A percentile compares a stretch with the other conserved stretches of the same genome.
Conservation (phyloP, 2,329 filamentous ascomycete species). For the Zopfia rhizophila region DNA sequence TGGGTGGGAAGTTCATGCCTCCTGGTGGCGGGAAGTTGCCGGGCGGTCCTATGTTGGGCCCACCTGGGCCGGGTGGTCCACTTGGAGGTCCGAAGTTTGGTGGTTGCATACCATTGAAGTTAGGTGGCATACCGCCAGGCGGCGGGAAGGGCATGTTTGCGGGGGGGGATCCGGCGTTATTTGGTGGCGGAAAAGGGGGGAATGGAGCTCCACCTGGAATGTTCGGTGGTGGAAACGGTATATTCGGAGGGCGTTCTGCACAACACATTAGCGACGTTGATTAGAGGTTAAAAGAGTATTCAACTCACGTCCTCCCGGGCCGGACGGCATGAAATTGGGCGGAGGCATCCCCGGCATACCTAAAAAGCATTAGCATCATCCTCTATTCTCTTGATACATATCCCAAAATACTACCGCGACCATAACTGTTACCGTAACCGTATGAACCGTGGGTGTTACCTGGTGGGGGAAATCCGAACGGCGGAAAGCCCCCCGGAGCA, state of each 20-base stretch:
- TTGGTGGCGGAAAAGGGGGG: slow-evolving; percentile 38
- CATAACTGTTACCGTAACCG: slow-evolving; percentile 16
- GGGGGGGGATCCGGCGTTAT: slow-evolving; percentile 42
- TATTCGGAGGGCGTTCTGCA: slow-evolving; percentile 39
- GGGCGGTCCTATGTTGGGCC: background rate
- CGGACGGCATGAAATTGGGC: slow-evolving; percentile 50
- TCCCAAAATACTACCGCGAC: slow-evolving; percentile 25
- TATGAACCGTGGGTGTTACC: slow-evolving; percentile 25
- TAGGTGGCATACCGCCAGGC: slow-evolving; percentile 45
- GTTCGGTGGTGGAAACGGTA: slow-evolving; percentile 37
- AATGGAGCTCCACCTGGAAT: slow-evolving; percentile 21
- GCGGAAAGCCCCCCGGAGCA: slow-evolving; percentile 69
- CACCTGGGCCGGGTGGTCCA: slow-evolving; percentile 28
- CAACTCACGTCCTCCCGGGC: slow-evolving; percentile 52
- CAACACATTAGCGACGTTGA: slow-evolving; percentile 4
- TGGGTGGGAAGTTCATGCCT: background rate
- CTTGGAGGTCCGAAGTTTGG: slow-evolving; percentile 26
- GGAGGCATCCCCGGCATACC: slow-evolving; percentile 49
- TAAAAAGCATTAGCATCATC: slow-evolving; percentile 23
- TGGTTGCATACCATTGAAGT: slow-evolving; percentile 26
- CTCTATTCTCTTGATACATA: slow-evolving; percentile 3
- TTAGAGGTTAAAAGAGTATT: background rate
- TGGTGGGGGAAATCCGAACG: slow-evolving; percentile 51
- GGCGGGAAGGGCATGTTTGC: slow-evolving; percentile 54
- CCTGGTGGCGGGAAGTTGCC: background rate